phyloP scores from a whole-genome alignment of 306 rosid genomes.

The Sindora glabra region DNA sequence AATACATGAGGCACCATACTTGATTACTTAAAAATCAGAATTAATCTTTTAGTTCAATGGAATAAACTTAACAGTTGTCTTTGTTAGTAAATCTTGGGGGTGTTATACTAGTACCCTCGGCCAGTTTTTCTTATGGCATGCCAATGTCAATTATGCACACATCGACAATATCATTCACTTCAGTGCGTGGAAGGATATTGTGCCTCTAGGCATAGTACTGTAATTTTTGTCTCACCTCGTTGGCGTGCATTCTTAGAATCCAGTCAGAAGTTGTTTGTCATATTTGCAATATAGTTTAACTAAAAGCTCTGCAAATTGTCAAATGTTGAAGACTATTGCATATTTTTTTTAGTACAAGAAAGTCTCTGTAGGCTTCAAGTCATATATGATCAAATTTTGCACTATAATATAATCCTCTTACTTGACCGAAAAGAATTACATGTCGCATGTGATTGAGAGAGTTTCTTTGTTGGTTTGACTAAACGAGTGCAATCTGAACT shows the following conservation, averaged over 20 bases:
- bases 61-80: too few relatives aligned
- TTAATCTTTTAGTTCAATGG: too few relatives aligned
- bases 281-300: not conserved
- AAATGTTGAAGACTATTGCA: not conserved
- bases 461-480: not conserved
- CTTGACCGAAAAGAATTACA: constrained; percentile 1
- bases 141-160: not conserved
- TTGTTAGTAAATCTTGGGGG: too few relatives aligned
- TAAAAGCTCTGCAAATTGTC: not conserved
- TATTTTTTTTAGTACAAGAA: not conserved
- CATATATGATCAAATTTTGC: not conserved
- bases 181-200: not conserved
- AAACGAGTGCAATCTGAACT: not conserved
- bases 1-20: too few relatives aligned
- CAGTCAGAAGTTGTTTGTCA: not conserved
- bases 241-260: too few relatives aligned
- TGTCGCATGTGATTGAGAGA: not conserved
- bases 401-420: not conserved
- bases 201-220: not conserved
- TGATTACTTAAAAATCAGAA: too few relatives aligned
- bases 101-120: too few relatives aligned
- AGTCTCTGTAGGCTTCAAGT: not conserved
- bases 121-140: too few relatives aligned
- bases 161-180: not conserved
- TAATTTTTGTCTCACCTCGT: not conserved